phyloP scores from a whole-genome alignment of 495 filamentous ascomycete genomes.

The Hamigera avellanea region DNA sequence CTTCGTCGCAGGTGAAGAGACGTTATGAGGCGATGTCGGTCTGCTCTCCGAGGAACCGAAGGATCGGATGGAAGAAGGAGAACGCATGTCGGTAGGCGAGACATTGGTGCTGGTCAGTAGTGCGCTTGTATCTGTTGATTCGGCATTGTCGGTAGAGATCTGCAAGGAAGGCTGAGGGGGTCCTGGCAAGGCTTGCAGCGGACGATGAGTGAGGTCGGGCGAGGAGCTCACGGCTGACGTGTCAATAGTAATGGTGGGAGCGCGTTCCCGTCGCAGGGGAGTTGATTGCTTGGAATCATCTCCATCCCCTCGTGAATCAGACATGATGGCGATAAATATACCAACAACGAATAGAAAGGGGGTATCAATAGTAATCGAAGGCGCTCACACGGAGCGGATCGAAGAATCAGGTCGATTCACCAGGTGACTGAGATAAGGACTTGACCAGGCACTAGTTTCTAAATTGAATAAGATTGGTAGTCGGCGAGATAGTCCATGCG shows the following conservation, averaged over 20 bases:
- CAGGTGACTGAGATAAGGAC: too few relatives aligned
- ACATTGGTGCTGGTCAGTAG: constrained; percentile 30
- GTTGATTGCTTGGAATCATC: constrained; percentile 18
- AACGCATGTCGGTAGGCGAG: constrained; percentile 49
- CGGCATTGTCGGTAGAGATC: constrained; percentile 32
- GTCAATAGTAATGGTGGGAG: constrained; percentile 66
- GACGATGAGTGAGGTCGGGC: constrained; percentile 10
- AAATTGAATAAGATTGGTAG: too few relatives aligned
- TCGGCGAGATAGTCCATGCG: too few relatives aligned
- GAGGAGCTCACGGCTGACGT: constrained; percentile 51
- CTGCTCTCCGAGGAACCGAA: constrained; percentile 64
- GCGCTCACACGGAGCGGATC: too few relatives aligned
- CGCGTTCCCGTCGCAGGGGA: constrained; percentile 33
- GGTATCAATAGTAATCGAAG: too few relatives aligned
- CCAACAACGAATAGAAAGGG: too few relatives aligned
- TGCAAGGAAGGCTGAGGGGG: constrained; percentile 34
- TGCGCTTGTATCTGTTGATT: constrained; percentile 25
- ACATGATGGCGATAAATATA: constrained; percentile 23
- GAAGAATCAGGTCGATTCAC: too few relatives aligned
- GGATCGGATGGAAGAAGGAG: constrained; percentile 38
- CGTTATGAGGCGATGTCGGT: constrained; percentile 83
- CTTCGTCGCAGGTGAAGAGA: constrained; percentile 58
- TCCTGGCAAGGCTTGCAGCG: constrained; percentile 16
- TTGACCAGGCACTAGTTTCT: too few relatives aligned
- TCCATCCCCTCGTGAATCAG: constrained; percentile 15